A percentile compares a stretch with the other conserved stretches of the same genome.
Conservation (phyloP, 768 basidiomycete species). For the Trichaptum fuscoviolaceum region DNA sequence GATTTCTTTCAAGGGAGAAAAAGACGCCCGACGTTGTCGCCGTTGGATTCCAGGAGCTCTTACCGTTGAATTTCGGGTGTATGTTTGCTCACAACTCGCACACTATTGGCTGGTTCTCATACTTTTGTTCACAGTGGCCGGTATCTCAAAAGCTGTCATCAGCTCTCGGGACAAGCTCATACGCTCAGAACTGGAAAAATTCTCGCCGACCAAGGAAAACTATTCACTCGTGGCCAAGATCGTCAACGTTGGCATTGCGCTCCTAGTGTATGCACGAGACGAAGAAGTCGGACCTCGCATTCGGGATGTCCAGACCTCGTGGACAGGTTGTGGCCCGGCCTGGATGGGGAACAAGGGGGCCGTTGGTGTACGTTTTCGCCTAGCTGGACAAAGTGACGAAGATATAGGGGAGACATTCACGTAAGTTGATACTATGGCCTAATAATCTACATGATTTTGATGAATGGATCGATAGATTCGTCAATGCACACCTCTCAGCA, state of each 20-base stretch:
- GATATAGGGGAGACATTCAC: slow-evolving; percentile 71
- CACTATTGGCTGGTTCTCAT: slow-evolving; percentile 9
- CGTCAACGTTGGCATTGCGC: slow-evolving; percentile 81
- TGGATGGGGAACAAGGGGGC: slow-evolving; percentile 96
- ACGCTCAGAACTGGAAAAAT: slow-evolving; percentile 62
- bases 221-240: slow-evolving; percentile 77
- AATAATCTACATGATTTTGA: slow-evolving; percentile 8
- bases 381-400: slow-evolving; percentile 48
- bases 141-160: slow-evolving; percentile 66
- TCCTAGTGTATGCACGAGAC: slow-evolving; percentile 83
- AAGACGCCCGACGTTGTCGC: slow-evolving; percentile 82
- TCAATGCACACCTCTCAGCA: slow-evolving; percentile 88
- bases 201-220: slow-evolving; percentile 65
- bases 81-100: slow-evolving; percentile 29
- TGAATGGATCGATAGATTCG: slow-evolving; percentile 52
- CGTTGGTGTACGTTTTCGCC: slow-evolving; percentile 79
- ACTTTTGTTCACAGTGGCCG: slow-evolving; percentile 52
- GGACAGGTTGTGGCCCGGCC: slow-evolving; percentile 63
- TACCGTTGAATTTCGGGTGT: slow-evolving; percentile 86
- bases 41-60: slow-evolving; percentile 90
- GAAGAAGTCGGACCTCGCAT: slow-evolving; percentile 55
- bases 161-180: slow-evolving; percentile 67
- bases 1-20: slow-evolving; percentile 52
- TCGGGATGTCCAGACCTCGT: slow-evolving; percentile 62
- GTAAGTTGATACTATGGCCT: slow-evolving; percentile 41